phyloP scores from a whole-genome alignment of 257 asterid species.

The Coffea canephora region DNA sequence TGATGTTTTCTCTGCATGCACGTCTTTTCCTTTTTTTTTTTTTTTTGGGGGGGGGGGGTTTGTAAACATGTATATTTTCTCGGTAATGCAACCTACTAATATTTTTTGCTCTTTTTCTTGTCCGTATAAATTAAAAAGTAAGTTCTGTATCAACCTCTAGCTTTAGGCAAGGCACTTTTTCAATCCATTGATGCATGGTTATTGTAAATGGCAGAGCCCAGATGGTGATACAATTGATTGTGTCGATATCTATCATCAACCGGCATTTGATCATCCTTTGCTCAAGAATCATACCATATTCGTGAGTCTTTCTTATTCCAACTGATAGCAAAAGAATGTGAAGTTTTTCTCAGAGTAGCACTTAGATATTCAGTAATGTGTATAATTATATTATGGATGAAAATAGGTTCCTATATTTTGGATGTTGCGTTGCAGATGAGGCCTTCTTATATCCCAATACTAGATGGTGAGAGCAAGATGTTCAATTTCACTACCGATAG shows the following conservation, averaged over 20 bases:
- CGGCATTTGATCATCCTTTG: background rate
- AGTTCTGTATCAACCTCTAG: too few relatives aligned
- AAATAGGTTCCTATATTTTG: background rate
- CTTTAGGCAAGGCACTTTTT: too few relatives aligned
- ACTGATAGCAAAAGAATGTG: too few relatives aligned
- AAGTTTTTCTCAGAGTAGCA: background rate
- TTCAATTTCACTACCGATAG: slow-evolving; percentile 12
- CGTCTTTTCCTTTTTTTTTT: too few relatives aligned
- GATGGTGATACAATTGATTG: background rate
- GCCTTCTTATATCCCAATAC: slow-evolving; percentile 59
- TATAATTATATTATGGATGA: background rate
- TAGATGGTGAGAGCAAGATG: slow-evolving; percentile 30
- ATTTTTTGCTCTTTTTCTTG: too few relatives aligned
- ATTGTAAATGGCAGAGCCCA: background rate
- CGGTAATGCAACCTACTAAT: too few relatives aligned
- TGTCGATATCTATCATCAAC: background rate
- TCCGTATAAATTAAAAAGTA: too few relatives aligned
- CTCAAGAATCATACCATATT: background rate
- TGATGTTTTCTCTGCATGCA: too few relatives aligned
- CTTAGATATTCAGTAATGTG: background rate
- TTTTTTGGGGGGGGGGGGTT: too few relatives aligned
- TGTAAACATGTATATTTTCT: too few relatives aligned
- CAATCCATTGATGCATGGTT: too few relatives aligned
- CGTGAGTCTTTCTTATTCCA: background rate
- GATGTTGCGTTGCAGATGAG: slow-evolving; percentile 38